Evolutionary conservation across 495 filamentous ascomycete species (phyloP).

Genomic region (Aspergillus diversus): DNA sequence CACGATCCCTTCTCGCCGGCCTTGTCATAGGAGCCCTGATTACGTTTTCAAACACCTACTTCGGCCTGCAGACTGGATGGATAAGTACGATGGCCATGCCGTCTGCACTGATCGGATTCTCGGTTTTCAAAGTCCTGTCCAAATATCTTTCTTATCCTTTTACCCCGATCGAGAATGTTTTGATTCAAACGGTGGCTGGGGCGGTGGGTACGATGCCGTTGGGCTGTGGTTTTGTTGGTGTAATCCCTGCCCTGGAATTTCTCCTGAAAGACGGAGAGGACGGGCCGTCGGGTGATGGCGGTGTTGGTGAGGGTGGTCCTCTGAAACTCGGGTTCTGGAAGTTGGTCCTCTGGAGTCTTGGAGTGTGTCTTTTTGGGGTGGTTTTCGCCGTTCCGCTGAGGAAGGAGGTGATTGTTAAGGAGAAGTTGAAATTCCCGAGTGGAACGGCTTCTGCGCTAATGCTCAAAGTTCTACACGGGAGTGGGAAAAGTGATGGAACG

Average conservation of each 20-base stretch:
- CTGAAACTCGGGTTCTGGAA: slow-evolving; percentile 72
- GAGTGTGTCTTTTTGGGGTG: slow-evolving; percentile 93
- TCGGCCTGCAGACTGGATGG: slow-evolving; percentile 97
- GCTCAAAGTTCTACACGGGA: slow-evolving; percentile 84
- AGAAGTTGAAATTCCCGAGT: slow-evolving; percentile 90
- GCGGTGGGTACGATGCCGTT: slow-evolving; percentile 96
- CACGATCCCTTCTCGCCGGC: slow-evolving; percentile 78
- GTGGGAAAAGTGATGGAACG: slow-evolving; percentile 37
- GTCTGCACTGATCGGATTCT: slow-evolving; percentile 92
- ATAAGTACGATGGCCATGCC: slow-evolving; percentile 88
- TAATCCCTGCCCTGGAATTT: slow-evolving; percentile 89
- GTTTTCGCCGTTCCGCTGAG: slow-evolving; percentile 90
- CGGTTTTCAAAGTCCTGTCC: slow-evolving; percentile 82
- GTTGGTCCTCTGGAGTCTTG: slow-evolving; percentile 84
- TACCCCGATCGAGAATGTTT: slow-evolving; percentile 93
- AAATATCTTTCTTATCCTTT: slow-evolving; percentile 76
- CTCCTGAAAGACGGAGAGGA: slow-evolving; percentile 74
- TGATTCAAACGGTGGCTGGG: slow-evolving; percentile 95
- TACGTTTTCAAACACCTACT: slow-evolving; percentile 96
- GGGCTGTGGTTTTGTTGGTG: slow-evolving; percentile 93
- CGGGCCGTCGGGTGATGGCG: slow-evolving; percentile 54
- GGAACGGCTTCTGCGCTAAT: slow-evolving; percentile 94
- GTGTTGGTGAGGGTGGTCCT: slow-evolving; percentile 66
- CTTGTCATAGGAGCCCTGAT: slow-evolving; percentile 85
- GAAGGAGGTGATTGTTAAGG: slow-evolving; percentile 86